phyloP scores from a whole-genome alignment of 768 basidiomycete genomes.

The Tricholoma saponaceum region DNA sequence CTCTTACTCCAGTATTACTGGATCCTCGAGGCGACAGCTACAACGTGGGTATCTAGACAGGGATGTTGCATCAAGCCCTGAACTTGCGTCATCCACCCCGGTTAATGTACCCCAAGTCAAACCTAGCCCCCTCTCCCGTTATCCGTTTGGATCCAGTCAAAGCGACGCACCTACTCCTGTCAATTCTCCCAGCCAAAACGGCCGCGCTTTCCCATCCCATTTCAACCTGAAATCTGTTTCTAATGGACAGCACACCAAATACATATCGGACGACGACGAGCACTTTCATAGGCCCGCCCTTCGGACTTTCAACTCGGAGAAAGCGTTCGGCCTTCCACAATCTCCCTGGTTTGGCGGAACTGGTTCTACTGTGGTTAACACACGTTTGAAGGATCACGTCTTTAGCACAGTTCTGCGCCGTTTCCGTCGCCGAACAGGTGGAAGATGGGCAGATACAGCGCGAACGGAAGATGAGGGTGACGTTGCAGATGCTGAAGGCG shows the following conservation, averaged over 20 bases:
- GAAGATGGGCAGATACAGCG: conserved; percentile 30
- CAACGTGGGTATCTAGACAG: conserved; percentile 40
- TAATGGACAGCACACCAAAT: conserved; percentile 6
- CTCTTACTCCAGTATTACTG: conserved; percentile 43
- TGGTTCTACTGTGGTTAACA: conserved; percentile 92
- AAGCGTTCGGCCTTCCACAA: conserved; percentile 27
- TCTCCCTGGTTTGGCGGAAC: conserved; percentile 78
- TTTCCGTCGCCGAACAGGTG: conserved; percentile 52
- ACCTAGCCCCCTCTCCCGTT: conserved; percentile 39
- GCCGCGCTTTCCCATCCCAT: conserved; percentile 26
- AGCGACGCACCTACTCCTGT: conserved; percentile 46
- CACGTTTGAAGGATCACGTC: conserved; percentile 91
- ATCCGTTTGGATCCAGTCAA: conserved; percentile 33
- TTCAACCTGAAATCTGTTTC: conserved; percentile 18
- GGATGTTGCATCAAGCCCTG: conserved; percentile 68
- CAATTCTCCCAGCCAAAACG: conserved; percentile 38
- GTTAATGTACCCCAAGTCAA: conserved; percentile 19
- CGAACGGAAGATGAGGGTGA: conserved; percentile 59
- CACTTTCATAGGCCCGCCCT: conserved; percentile 30
- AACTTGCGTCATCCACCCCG: conserved; percentile 40
- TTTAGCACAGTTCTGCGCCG: conserved; percentile 84
- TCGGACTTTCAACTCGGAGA: conserved; percentile 38
- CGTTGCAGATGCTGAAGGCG: conserved; percentile 37
- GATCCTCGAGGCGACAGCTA: conserved; percentile 31
- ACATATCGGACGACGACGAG: conserved; percentile 28